Base-by-base conservation (phyloP, 331 rosid genomes). In the Rosa hybrid region DNA sequence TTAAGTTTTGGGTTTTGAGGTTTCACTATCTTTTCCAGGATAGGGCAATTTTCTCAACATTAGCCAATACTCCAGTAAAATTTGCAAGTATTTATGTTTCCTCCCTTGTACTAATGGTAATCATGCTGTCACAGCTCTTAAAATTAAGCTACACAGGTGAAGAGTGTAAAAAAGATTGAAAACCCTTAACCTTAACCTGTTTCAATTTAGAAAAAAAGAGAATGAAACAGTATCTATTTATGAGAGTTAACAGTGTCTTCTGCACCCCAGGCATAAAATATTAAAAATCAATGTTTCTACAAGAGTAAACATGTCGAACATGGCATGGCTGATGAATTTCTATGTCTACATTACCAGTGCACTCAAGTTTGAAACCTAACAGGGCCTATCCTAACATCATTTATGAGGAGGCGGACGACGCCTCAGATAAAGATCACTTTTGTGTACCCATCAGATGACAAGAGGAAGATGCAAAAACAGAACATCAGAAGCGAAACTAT, bases 41-140 rank as follows among this genome's bases (percentile, higher is more conserved):
- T 6, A 73, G 48, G 27, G 27, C 20, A 18, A 8, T 50, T 53
- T 74, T 25, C 50, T 41, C 51, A 53, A n/a, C 68, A 21, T 75
- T 30, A 74, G 25, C 50, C 38, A 56, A 74, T 63, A 74, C 13
- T 54, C 39, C 20, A 38, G n/a, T 12, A 56, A 74, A 70, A 14
- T n/a, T 38, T 0, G 51, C 1, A 17, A 56, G 68, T 5, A 53
- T 30, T 30, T 73, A 13, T 73, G 46, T 18, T 50, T 30, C 63
- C 60, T 72, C 7, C 1, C 65, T 11, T 53, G n/a, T 11, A 12
- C 34, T 20, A 62, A 30, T 12, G 38, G 50, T 54, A 38, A 74
- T 67, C 77, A 34, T 16, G 71, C n/a, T 64, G 70, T 21, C 44
- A 27, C 17, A 64, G 38, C 78, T 56, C 30, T 74, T n/a, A 74